phyloP scores from a whole-genome alignment of 352 stramenopile genomes.

The Phytophthora chlamydospora region DNA sequence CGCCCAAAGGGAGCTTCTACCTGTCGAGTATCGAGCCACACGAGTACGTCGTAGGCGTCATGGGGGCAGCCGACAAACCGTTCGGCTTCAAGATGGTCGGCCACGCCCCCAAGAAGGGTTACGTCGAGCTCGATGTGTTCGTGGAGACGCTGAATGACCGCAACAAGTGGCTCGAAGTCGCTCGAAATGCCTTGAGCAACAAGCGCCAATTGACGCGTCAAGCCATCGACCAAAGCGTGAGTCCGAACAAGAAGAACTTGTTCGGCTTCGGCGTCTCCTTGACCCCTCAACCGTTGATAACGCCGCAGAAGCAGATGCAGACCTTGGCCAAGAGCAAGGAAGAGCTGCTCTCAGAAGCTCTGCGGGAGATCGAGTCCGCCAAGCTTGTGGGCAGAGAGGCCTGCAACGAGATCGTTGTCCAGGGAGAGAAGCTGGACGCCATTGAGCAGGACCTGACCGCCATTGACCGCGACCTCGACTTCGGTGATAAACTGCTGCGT shows the following conservation, averaged over 20 bases:
- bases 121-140: conserved; percentile 83
- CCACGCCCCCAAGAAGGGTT: conserved; percentile 75
- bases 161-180: conserved; percentile 84
- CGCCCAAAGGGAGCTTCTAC: conserved; percentile 76
- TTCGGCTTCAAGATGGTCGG: conserved; percentile 89
- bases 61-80: conserved; percentile 71
- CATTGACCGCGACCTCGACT: conserved; percentile 71
- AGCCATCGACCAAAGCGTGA: conserved; percentile 43
- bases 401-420: conserved; percentile 74
- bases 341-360: conserved; percentile 68
- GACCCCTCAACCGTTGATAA: conserved; percentile 28
- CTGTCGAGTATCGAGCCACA: conserved; percentile 80
- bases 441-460: conserved; percentile 66
- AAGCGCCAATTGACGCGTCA: conserved; percentile 54
- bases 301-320: conserved; percentile 74
- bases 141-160: conserved; percentile 67
- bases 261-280: conserved; percentile 57
- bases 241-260: conserved; percentile 48
- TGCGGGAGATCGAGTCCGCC: conserved; percentile 75
- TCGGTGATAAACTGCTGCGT: conserved; percentile 73
- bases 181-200: conserved; percentile 68
- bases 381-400: conserved; percentile 72
- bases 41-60: conserved; percentile 74
- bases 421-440: conserved; percentile 78
- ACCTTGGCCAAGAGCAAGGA: conserved; percentile 66